Conservation (phyloP, 225 moss, liverwort and hornwort species). For the Asterella californica region DNA sequence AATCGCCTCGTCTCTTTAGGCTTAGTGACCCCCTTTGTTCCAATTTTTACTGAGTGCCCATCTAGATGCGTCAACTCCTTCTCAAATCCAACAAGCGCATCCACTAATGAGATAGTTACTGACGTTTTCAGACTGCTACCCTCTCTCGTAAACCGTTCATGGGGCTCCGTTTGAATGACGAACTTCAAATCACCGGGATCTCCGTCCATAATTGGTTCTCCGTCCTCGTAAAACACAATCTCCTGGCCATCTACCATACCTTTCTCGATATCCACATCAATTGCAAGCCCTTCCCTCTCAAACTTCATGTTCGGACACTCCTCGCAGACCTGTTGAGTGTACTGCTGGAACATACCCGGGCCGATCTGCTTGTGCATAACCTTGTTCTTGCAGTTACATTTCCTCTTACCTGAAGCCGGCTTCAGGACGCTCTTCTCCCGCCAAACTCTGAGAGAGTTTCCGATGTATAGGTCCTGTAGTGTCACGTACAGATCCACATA, state of each 20-base stretch:
- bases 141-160: slow-evolving; percentile 64
- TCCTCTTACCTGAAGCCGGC: slow-evolving; percentile 85
- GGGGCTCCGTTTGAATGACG: slow-evolving; percentile 53
- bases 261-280: slow-evolving; percentile 80
- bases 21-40: slow-evolving; percentile 63
- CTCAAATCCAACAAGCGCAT: slow-evolving; percentile 82
- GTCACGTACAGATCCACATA: slow-evolving; percentile 72
- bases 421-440: slow-evolving; percentile 92
- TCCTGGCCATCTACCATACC: slow-evolving; percentile 93
- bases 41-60: slow-evolving; percentile 70
- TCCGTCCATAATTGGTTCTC: slow-evolving; percentile 82
- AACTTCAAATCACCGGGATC: slow-evolving; percentile 89
- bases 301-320: slow-evolving; percentile 97
- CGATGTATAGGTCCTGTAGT: slow-evolving; percentile 79
- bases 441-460: slow-evolving; percentile 74
- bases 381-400: slow-evolving; percentile 92
- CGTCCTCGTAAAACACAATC: slow-evolving; percentile 86
- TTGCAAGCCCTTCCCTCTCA: slow-evolving; percentile 69
- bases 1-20: slow-evolving; percentile 75
- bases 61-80: slow-evolving; percentile 76
- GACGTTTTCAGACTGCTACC: slow-evolving; percentile 60
- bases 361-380: slow-evolving; percentile 84
- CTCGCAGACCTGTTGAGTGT: slow-evolving; percentile 90
- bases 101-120: slow-evolving; percentile 68
- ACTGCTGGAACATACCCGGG: slow-evolving; percentile 96